Base-by-base conservation (phyloP, 176 grass and related monocot genomes). In the Carex parvula region DNA sequence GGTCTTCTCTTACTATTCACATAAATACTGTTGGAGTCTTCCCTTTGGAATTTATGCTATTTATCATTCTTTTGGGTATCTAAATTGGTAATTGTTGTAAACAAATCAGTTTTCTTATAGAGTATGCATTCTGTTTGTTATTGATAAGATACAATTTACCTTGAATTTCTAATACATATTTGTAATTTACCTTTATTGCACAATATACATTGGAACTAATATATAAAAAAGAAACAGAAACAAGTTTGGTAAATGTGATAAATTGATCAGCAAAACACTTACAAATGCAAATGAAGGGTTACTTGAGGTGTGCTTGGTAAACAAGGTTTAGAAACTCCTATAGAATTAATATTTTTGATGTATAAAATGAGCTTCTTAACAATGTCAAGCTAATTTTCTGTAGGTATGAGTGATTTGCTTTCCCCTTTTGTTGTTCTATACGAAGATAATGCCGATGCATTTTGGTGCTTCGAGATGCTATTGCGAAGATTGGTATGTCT, bases 381-480 rank as follows among this genome's bases (percentile, higher is more conserved):
- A 32, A 55, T 77, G 12, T 56, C 13, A 70, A 77, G 48, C 73
- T 77, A 55, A 56, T 32, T 56, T 37, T 69, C 29, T 87, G 64
- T 77, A 94, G 94, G 92, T 85, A 97, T 98, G 96, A 98, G 96
- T 67, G 96, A 98, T 90, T 83, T 98, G 69, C 93, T 99, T 84
- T 99, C 96, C 32, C 96, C 96, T 79, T 98, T 98, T 98, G 88
- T 98, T 81, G 91, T 98, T 73, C 91, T 98, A 70, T 98, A 91
- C 15, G 90, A 98, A 84, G 91, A 98, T 88, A 87, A 98, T 89
- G 92, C 96, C 10, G 96, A 99, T 89, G 96, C 93, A 60, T 95
- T 99, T 92, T 99, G 96, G 96, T 99, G 96, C 93, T 99, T 99
- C 82, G 96, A 99, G 88, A 99, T 99, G 93, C 91, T 99, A 66